Conservation (phyloP, 192 early-diverging fungal genomes). For the Backusella mclennaniae region DNA sequence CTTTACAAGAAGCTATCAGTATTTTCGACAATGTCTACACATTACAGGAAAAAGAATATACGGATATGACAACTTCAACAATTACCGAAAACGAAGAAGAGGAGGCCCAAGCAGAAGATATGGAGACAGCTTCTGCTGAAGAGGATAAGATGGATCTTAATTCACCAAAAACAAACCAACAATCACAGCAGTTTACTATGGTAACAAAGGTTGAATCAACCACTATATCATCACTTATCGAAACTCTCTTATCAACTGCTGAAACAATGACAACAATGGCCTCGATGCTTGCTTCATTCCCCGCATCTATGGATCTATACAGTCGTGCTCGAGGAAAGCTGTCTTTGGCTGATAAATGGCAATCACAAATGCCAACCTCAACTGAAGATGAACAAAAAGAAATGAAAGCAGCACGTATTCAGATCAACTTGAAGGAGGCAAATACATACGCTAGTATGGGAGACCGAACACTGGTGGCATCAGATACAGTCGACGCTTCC, state of each 20-base stretch:
- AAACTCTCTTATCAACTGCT: constrained; percentile 49
- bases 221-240: constrained; percentile 45
- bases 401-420: constrained; percentile 36
- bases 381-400: constrained; percentile 31
- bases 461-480: constrained; percentile 45
- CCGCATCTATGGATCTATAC: constrained; percentile 39
- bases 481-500: constrained; percentile 30
- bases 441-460: constrained; percentile 43
- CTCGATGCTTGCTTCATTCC: constrained; percentile 43
- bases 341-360: constrained; percentile 38
- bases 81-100: background rate
- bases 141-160: background rate
- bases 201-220: constrained; percentile 41
- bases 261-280: constrained; percentile 50
- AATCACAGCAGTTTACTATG: constrained; percentile 29
- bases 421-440: constrained; percentile 48
- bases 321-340: constrained; percentile 42
- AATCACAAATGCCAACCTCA: constrained; percentile 24
- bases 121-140: background rate
- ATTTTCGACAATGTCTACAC: constrained; percentile 49
- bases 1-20: constrained; percentile 49
- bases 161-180: constrained; percentile 12
- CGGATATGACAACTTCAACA: background rate
- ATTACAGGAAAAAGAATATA: constrained; percentile 47
- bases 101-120: background rate